Conservation (phyloP, 1,284 basidiomycete species). For the Thelephora terrestris region DNA sequence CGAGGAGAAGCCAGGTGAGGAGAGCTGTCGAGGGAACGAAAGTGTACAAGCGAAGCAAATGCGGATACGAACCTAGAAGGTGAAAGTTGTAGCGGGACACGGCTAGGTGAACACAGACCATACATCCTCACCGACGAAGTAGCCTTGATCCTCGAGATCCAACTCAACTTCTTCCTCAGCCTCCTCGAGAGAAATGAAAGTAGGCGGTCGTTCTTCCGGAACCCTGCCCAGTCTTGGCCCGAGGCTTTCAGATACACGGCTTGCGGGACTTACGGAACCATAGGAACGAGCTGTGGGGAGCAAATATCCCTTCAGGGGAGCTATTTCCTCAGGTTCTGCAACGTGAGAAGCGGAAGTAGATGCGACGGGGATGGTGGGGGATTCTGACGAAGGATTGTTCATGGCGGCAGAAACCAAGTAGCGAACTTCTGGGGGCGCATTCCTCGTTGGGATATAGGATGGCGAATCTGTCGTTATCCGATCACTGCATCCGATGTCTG, state of each 20-base stretch:
- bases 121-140: conserved; percentile 42
- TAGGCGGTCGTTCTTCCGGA: conserved; percentile 34
- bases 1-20: conserved; percentile 37
- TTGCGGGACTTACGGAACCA: background rate
- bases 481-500: no score
- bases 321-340: background rate
- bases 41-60: conserved; percentile 40
- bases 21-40: conserved; percentile 45
- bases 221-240: conserved; percentile 26
- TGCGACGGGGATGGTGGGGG: no score
- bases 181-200: conserved; percentile 17
- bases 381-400: no score
- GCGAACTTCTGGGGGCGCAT: no score
- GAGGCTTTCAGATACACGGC: background rate
- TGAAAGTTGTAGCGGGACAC: background rate
- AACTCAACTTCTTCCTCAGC: conserved; percentile 33
- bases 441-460: no score
- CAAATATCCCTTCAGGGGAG: background rate
- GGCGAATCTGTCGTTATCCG: no score
- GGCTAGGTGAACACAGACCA: background rate
- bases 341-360: no score
- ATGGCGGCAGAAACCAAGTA: no score
- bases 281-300: background rate
- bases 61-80: conserved; percentile 47
- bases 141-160: conserved; percentile 45